Evolutionary conservation across 495 filamentous ascomycete genomes (phyloP), one percentile per base, ranked within the genome.

Genomic region (Penicillium taxi): DNA sequence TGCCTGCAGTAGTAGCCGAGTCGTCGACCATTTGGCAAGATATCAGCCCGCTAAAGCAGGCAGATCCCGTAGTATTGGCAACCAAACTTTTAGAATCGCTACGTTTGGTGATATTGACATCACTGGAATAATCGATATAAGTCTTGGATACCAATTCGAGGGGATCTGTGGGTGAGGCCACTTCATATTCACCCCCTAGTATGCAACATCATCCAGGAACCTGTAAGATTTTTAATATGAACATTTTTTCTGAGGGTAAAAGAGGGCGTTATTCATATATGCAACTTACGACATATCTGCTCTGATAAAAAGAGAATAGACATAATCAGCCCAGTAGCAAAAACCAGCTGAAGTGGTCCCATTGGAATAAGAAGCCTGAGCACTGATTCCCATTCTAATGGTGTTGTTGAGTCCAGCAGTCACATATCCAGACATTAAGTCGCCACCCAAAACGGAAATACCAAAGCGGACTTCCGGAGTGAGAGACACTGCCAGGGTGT

Each of bases 321-420:
- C 6, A 11, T 24, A 40, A n/a, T 40, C 37, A 5, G 37, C 37
- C 37, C 37, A 40, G 15, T 40, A 40, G 21, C 37, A 40, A 16
- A 33, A 40, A 20, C 28, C 37, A 0, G 37, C 37, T 13, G 18
- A 14, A 3, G 37, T 11, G 5, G 20, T 26, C 2, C 37, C 28
- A 26, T 40, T 29, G 1, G 28, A 14, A 21, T 19, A 7, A 21
- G 7, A 11, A 1, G 37, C 29, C 25, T 20, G 6, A 5, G 37
- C 37, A 33, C 20, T 40, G n/a, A 40, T n/a, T 12, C 37, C 37
- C 14, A 40, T 7, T 14, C 9, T 14, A 13, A 40, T 21, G 21
- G 29, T 40, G 21, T 40, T 40, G 8, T 14, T 9, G 8, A 40
- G 15, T 9, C 29, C 37, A 2, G 37, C 11, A 13, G 37, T 40